These are phyloP conservation scores for Sordariomycetes sp. DNA, from an alignment of 2,329 filamentous ascomycete genomes.

Conservation along the genomic window DNA sequence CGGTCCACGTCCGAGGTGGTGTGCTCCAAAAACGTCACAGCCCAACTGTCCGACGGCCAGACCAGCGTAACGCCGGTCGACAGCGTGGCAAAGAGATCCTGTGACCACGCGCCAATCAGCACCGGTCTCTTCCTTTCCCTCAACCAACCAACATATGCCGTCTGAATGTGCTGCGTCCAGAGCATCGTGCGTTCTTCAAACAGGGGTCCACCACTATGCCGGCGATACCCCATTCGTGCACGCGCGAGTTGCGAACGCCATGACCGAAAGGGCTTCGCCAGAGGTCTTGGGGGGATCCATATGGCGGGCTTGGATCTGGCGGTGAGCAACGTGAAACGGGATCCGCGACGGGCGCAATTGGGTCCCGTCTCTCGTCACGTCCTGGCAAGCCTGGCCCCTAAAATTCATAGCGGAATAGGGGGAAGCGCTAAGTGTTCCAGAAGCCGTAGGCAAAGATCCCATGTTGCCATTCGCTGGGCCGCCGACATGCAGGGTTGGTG, in stretches of 20 bases:
- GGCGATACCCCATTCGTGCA: constrained; percentile 3
- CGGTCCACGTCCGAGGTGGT: too few relatives aligned
- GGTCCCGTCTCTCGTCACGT: neutral
- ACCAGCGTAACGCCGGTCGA: too few relatives aligned
- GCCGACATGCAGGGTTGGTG: too few relatives aligned
- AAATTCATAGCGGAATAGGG: neutral
- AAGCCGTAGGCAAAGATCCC: constrained; percentile 4
- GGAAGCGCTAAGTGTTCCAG: constrained; percentile 5
- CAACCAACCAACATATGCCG: constrained; percentile 1
- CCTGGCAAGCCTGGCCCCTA: neutral
- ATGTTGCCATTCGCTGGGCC: too few relatives aligned
- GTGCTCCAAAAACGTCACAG: too few relatives aligned
- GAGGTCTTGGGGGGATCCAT: neutral
- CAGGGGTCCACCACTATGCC: constrained; percentile 1
- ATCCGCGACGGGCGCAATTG: constrained; percentile 3
- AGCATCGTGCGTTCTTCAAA: neutral
- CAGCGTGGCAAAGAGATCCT: constrained; percentile 6
- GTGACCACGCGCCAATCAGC: too few relatives aligned
- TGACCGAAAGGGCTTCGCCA: neutral
- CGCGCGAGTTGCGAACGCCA: neutral
- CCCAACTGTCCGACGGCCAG: too few relatives aligned
- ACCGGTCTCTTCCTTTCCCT: too few relatives aligned
- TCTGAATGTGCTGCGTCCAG: neutral
- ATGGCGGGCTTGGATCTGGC: constrained; percentile 1
- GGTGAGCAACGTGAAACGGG: constrained; percentile 1